phyloP scores from a whole-genome alignment of 2,329 filamentous ascomycete genomes.

The Aspergillus awamori region DNA sequence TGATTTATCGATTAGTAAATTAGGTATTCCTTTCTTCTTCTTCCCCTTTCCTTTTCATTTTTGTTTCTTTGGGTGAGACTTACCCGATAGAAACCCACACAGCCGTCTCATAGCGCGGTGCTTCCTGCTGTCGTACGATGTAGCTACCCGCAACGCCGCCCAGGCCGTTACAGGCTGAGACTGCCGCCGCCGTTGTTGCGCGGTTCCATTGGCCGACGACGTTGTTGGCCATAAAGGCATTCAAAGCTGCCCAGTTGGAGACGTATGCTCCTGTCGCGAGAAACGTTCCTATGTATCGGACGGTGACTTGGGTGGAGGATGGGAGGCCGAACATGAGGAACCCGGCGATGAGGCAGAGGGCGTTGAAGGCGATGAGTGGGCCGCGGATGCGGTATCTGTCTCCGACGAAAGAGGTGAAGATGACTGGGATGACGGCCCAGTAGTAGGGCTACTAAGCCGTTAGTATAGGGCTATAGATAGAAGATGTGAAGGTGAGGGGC shows the following conservation, averaged over 20 bases:
- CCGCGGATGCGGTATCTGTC: constrained; percentile 64
- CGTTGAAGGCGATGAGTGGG: constrained; percentile 68
- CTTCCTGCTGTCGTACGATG: constrained; percentile 64
- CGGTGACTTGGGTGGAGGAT: constrained; percentile 54
- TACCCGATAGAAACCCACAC: constrained; percentile 67
- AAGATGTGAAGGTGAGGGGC: constrained; percentile 6
- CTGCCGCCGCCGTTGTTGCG: constrained; percentile 62
- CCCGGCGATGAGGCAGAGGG: constrained; percentile 61
- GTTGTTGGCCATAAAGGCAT: constrained; percentile 65
- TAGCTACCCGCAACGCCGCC: constrained; percentile 68
- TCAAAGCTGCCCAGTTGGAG: constrained; percentile 69
- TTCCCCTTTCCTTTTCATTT: too few relatives aligned
- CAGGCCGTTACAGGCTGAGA: constrained; percentile 64
- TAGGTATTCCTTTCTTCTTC: too few relatives aligned
- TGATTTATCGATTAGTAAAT: constrained; percentile 9
- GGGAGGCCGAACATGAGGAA: constrained; percentile 69
- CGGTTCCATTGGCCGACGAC: constrained; percentile 67
- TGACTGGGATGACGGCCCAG: constrained; percentile 65
- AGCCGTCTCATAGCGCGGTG: constrained; percentile 65
- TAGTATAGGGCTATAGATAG: background rate
- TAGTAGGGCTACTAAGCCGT: constrained; percentile 59
- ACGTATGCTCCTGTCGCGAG: constrained; percentile 70
- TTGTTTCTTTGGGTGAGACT: constrained; percentile 7
- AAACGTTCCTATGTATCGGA: constrained; percentile 66
- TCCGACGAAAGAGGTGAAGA: constrained; percentile 64